Evolutionary conservation across 805 yeast genomes (phyloP).

Genomic region (Saccharomycodes ludwigii): DNA sequence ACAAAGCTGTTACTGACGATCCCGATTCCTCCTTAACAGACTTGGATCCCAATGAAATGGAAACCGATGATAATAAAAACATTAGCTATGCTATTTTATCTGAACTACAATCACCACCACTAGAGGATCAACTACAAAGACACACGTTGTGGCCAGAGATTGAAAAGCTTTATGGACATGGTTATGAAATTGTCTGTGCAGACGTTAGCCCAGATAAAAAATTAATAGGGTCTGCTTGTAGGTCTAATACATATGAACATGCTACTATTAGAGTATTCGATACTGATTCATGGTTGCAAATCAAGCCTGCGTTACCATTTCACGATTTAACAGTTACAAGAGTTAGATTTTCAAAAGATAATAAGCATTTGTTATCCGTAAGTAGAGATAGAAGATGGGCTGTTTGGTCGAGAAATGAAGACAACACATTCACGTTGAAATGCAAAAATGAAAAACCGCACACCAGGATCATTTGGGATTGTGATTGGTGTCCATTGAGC

Average conservation of each 20-base stretch:
- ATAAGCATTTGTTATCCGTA: slow-evolving; percentile 54
- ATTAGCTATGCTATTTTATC: slow-evolving; percentile 36
- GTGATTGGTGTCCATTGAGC: slow-evolving; percentile 64
- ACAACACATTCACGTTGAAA: slow-evolving; percentile 28
- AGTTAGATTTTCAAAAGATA: slow-evolving; percentile 61
- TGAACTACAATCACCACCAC: slow-evolving; percentile 48
- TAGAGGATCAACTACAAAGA: slow-evolving; percentile 85
- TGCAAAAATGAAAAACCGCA: slow-evolving; percentile 61
- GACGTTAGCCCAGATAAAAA: slow-evolving; percentile 54
- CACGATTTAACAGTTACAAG: slow-evolving; percentile 83
- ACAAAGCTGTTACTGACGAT: slow-evolving; percentile 61
- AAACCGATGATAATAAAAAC: slow-evolving; percentile 24
- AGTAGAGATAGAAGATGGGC: slow-evolving; percentile 84
- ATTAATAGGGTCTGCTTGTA: slow-evolving; percentile 80
- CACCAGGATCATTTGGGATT: slow-evolving; percentile 88
- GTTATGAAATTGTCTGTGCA: slow-evolving; percentile 79
- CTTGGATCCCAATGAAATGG: slow-evolving; percentile 21
- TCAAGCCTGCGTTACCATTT: slow-evolving; percentile 42
- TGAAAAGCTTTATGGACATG: slow-evolving; percentile 94
- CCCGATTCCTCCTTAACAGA: slow-evolving; percentile 32
- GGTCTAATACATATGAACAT: slow-evolving; percentile 72
- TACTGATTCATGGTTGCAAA: slow-evolving; percentile 47
- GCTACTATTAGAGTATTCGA: slow-evolving; percentile 76
- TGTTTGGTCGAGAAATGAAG: slow-evolving; percentile 45
- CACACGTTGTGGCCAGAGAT: slow-evolving; percentile 90